phyloP scores from a whole-genome alignment of 768 basidiomycete species.

The Tephrocybe rancida region DNA sequence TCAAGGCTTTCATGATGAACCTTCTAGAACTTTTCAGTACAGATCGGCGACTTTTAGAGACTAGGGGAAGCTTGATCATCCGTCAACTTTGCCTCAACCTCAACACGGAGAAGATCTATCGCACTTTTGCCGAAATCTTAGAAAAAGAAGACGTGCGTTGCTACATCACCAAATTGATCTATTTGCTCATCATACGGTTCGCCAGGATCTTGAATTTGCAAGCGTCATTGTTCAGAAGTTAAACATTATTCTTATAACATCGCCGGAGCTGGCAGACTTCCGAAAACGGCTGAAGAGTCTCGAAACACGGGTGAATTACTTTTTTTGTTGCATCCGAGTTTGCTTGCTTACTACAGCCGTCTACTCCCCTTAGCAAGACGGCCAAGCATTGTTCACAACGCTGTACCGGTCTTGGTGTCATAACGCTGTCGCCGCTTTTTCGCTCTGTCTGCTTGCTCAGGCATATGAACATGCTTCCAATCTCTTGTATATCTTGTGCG shows the following conservation, averaged over 20 bases:
- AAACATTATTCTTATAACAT: conserved; percentile 95
- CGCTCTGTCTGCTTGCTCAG: conserved; percentile 93
- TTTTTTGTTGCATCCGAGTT: neutral
- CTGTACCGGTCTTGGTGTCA: conserved; percentile 99
- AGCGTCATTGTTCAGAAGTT: conserved; percentile 97
- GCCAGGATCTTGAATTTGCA: conserved; percentile 94
- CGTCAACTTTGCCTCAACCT: conserved; percentile 92
- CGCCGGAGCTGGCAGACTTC: conserved; percentile 94
- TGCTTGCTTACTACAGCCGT: neutral
- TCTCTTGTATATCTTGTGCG: conserved; percentile 90
- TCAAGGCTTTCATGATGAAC: conserved; percentile 94
- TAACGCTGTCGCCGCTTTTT: conserved; percentile 95
- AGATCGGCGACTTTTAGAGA: conserved; percentile 86
- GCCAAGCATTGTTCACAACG: conserved; percentile 92
- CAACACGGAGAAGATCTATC: conserved; percentile 94
- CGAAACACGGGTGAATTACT: conserved; percentile 77
- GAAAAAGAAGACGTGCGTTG: conserved; percentile 91
- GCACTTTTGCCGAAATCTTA: conserved; percentile 94
- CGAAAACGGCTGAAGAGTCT: conserved; percentile 89
- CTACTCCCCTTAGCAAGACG: conserved; percentile 72
- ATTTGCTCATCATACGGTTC: neutral
- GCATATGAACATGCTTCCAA: conserved; percentile 99
- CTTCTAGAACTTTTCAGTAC: conserved; percentile 94
- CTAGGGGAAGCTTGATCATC: conserved; percentile 93
- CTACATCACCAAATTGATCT: neutral